Conservation (phyloP, 805 yeast genomes). For the Diddensiella caesifluorescens region DNA sequence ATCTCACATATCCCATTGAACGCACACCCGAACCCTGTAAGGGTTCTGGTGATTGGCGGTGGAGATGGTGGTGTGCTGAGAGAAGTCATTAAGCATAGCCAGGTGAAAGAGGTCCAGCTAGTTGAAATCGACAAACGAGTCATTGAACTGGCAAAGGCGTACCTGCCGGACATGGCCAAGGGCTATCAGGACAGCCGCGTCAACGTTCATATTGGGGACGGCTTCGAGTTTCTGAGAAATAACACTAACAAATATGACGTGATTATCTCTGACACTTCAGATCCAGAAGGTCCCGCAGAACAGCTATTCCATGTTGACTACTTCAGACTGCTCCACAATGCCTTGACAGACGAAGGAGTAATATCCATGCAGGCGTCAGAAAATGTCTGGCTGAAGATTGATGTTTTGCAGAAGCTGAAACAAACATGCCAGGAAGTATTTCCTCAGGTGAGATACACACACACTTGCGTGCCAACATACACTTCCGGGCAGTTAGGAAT, state of each 20-base stretch:
- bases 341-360: slow-evolving; percentile 91
- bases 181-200: slow-evolving; percentile 86
- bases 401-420: slow-evolving; percentile 72
- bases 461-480: slow-evolving; percentile 90
- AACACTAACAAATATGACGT: slow-evolving; percentile 86
- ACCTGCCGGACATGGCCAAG: slow-evolving; percentile 80
- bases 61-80: slow-evolving; percentile 99
- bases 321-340: slow-evolving; percentile 75
- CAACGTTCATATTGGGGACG: slow-evolving; percentile 88
- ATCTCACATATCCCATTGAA: slow-evolving; percentile 88
- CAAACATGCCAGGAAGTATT: slow-evolving; percentile 75
- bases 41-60: slow-evolving; percentile 93
- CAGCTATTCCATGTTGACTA: slow-evolving; percentile 87
- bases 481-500: slow-evolving; percentile 99
- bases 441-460: slow-evolving; percentile 86
- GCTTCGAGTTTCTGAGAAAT: slow-evolving; percentile 89
- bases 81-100: slow-evolving; percentile 84
- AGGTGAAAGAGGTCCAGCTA: slow-evolving; percentile 73
- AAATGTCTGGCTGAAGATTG: slow-evolving; percentile 86
- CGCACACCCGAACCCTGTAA: slow-evolving; percentile 92
- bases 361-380: slow-evolving; percentile 82
- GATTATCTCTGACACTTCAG: slow-evolving; percentile 94
- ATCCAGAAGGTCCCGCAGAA: slow-evolving; percentile 98
- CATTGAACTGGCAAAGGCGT: slow-evolving; percentile 77
- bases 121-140: slow-evolving; percentile 96